Evolutionary conservation across 2,329 filamentous ascomycete species (phyloP).

Genomic region (Scedosporium apiospermum): DNA sequence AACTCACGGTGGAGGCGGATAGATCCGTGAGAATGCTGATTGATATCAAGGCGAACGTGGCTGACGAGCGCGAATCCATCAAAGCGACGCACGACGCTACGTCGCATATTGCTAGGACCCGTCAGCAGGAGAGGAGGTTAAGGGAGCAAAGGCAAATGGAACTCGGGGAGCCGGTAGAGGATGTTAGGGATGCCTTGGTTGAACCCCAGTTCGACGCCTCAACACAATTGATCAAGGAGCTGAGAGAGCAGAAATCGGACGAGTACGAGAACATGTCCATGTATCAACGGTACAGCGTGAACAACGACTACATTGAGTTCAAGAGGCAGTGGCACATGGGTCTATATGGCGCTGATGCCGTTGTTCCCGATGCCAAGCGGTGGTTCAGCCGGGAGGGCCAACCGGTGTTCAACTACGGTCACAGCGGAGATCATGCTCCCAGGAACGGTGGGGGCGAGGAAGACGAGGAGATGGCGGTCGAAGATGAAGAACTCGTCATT

Average conservation of each 20-base stretch:
- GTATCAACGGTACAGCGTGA: conserved; percentile 39
- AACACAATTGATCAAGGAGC: conserved; percentile 22
- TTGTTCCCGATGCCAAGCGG: conserved; percentile 40
- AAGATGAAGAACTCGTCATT: conserved; percentile 61
- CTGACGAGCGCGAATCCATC: conserved; percentile 36
- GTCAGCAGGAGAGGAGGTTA: conserved; percentile 8
- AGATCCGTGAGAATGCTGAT: conserved; percentile 36
- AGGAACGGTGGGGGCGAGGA: conserved; percentile 30
- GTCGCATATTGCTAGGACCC: conserved; percentile 6
- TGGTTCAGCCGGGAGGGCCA: conserved; percentile 43
- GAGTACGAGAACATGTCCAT: conserved; percentile 33
- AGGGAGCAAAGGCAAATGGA: conserved; percentile 10
- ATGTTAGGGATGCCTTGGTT: conserved; percentile 14
- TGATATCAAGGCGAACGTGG: conserved; percentile 37
- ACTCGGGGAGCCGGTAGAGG: conserved; percentile 10
- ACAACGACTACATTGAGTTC: conserved; percentile 53
- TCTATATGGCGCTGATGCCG: conserved; percentile 35
- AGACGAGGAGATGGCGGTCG: conserved; percentile 11
- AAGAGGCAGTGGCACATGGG: conserved; percentile 49
- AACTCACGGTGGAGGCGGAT: conserved; percentile 36
- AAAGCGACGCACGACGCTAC: conserved; percentile 21
- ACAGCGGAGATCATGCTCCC: conserved; percentile 29
- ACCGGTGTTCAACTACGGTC: conserved; percentile 21
- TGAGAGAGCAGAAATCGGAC: conserved; percentile 24
- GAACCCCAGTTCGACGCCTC: conserved; percentile 12